A percentile compares a stretch with the other conserved stretches of the same genome.
phyloP scores from a whole-genome alignment of 345 rosid species.

The Salix purpurea region DNA sequence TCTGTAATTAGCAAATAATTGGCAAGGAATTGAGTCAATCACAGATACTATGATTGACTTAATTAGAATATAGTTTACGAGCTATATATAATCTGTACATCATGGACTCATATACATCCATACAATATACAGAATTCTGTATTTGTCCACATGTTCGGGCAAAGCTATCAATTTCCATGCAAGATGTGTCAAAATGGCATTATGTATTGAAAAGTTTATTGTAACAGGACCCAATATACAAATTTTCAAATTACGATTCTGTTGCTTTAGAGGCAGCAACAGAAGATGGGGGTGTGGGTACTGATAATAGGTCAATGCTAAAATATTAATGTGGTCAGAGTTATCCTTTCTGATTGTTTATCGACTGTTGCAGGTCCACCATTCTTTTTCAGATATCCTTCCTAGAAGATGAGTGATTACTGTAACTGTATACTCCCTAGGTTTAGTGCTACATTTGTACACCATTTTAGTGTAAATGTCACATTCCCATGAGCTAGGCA shows the following conservation, averaged over 20 bases:
- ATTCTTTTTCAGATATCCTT: slow-evolving; percentile 61
- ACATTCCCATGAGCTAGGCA: not conserved
- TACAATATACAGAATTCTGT: no score
- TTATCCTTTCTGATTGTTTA: not conserved
- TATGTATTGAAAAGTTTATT: not conserved
- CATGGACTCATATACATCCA: no score
- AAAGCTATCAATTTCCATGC: not conserved
- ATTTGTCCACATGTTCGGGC: not conserved
- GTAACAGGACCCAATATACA: not conserved
- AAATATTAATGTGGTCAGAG: not conserved
- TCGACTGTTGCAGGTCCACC: slow-evolving; percentile 64
- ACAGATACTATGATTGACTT: no score
- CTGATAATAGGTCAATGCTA: not conserved
- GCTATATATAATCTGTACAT: no score
- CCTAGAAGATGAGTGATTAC: slow-evolving; percentile 30
- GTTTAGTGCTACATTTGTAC: not conserved
- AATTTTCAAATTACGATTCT: not conserved
- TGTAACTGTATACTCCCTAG: not conserved
- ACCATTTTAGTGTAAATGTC: not conserved
- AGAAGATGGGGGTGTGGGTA: not conserved
- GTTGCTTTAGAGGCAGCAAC: not conserved
- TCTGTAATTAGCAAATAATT: no score
- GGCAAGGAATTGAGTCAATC: no score
- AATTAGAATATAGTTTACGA: no score
- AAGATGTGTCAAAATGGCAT: not conserved